phyloP scores from a whole-genome alignment of 2,329 filamentous ascomycete species.

The Fusarium sp. region DNA sequence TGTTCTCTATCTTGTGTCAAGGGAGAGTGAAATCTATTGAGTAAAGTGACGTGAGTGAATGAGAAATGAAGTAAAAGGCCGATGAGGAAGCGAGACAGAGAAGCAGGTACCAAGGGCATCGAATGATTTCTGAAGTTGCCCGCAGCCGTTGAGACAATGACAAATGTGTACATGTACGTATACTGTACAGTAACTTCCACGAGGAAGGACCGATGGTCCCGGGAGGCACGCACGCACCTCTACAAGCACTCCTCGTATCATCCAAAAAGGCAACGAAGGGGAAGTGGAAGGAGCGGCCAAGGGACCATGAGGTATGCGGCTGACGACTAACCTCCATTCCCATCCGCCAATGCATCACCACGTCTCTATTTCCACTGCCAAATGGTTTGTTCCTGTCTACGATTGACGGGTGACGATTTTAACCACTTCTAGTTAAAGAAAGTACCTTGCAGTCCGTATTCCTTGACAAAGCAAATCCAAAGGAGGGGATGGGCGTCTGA shows the following conservation, averaged over 20 bases:
- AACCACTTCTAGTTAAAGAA: constrained; percentile 4
- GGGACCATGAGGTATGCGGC: background rate
- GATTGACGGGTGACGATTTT: constrained; percentile 1
- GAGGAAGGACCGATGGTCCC: background rate
- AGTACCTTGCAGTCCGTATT: background rate
- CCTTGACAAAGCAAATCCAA: background rate
- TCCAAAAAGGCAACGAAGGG: constrained; percentile 29
- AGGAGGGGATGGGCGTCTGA: background rate
- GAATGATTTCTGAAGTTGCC: background rate
- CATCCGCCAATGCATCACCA: background rate
- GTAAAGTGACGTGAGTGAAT: background rate
- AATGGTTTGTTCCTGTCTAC: background rate
- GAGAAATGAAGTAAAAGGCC: background rate
- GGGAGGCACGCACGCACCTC: constrained; percentile 2
- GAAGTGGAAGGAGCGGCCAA: constrained; percentile 20
- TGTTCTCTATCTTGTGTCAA: constrained; percentile 21
- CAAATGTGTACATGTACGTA: background rate
- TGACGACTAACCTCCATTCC: background rate
- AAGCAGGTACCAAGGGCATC: background rate
- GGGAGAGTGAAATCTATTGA: constrained; percentile 28
- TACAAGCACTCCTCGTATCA: background rate
- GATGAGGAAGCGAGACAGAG: background rate
- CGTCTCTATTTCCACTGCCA: background rate
- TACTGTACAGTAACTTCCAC: background rate
- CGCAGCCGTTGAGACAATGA: background rate